These are phyloP conservation scores for Lichtheimia hyalospora DNA, from an alignment of 371 early-diverging fungal species.

Conservation along the genomic window DNA sequence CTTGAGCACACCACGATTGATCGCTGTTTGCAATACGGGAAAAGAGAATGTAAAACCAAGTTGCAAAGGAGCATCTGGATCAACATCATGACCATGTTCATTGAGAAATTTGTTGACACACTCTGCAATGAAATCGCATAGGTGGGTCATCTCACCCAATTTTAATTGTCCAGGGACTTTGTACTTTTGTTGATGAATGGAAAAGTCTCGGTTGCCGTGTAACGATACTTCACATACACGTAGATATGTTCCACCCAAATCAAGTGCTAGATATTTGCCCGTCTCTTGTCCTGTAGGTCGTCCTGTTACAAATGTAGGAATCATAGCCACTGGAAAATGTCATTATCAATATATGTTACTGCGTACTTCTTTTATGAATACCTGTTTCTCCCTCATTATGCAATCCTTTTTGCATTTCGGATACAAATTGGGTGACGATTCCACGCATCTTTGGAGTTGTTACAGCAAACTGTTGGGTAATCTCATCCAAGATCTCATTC, in stretches of 20 bases:
- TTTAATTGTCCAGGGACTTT: constrained; percentile 40
- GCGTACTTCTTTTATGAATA: background rate
- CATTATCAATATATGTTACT: no score
- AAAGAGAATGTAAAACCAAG: constrained; percentile 96
- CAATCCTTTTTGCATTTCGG: constrained; percentile 79
- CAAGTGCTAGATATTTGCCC: constrained; percentile 86
- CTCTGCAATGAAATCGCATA: constrained; percentile 90
- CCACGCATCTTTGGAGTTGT: constrained; percentile 50
- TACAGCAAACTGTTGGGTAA: constrained; percentile 49
- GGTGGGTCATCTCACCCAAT: constrained; percentile 50
- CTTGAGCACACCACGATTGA: constrained; percentile 80
- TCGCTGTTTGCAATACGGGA: constrained; percentile 81
- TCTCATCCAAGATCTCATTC: no score
- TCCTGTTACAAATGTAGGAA: constrained; percentile 84
- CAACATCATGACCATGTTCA: constrained; percentile 29
- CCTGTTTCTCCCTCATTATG: constrained; percentile 54
- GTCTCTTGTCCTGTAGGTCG: constrained; percentile 81
- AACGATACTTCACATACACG: constrained; percentile 85
- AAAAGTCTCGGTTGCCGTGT: constrained; percentile 60
- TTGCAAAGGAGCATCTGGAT: constrained; percentile 32
- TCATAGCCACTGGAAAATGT: constrained; percentile 42
- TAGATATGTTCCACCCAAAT: constrained; percentile 93
- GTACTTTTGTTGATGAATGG: constrained; percentile 75
- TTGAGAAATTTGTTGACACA: constrained; percentile 74
- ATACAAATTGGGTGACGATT: constrained; percentile 64